A percentile compares a stretch with the other conserved stretches of the same genome.
These are phyloP conservation scores for Sextonia rubra DNA, from an alignment of 164 flowering plant species.

Conservation along the genomic window DNA sequence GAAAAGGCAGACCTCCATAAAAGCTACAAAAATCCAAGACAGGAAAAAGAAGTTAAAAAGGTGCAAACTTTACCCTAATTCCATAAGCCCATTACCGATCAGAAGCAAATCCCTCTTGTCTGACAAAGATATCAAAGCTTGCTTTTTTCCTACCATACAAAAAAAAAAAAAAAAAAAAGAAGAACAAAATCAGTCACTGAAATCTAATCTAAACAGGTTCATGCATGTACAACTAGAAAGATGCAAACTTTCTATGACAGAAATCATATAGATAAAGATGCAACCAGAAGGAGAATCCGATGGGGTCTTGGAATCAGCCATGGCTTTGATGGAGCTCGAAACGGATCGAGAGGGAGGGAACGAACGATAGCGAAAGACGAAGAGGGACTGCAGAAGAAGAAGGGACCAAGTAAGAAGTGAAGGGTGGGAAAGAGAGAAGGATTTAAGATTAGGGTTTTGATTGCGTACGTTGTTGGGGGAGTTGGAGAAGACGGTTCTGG, in stretches of 20 bases:
- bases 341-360: not conserved
- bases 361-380: not conserved
- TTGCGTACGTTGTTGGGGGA: no score
- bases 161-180: no score
- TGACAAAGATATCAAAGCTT: slow-evolving; percentile 83
- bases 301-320: not conserved
- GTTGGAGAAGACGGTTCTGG: not conserved
- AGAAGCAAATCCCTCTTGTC: slow-evolving; percentile 72
- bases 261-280: not conserved
- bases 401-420: not conserved
- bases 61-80: slow-evolving; percentile 57
- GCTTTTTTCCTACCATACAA: slow-evolving; percentile 58
- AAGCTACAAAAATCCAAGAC: not conserved
- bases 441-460: no score
- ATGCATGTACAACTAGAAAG: not conserved
- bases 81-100: slow-evolving; percentile 73
- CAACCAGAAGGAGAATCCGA: not conserved
- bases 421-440: not conserved
- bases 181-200: not conserved
- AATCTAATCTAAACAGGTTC: not conserved
- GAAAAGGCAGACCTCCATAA: not conserved
- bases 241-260: not conserved
- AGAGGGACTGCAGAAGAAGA: not conserved
- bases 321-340: not conserved
- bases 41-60: not conserved